Base-by-base conservation (phyloP, 371 early-diverging fungal genomes). In the Rhizopus microsporus region DNA sequence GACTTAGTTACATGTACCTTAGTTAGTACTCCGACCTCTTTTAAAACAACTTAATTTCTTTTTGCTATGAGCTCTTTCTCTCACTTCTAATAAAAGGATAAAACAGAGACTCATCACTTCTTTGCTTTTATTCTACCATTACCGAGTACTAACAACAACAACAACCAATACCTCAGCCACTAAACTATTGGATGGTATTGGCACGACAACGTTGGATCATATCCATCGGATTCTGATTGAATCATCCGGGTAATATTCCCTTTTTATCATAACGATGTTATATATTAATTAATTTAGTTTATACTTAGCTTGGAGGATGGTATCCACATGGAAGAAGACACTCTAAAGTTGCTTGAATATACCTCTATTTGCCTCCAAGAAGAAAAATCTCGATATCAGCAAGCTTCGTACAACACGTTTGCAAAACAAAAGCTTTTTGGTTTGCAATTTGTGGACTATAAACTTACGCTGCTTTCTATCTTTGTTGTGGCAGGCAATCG, bases 321-420 rank as follows among this genome's bases (percentile, higher is more conserved):
- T 7, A 32, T 44, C 15, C 47, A 62, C 46, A 56, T 52, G 12
- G 47, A 62, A 9, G 57, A 62, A 62, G 62, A 62, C 42, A 56
- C 62, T 32, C 53, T 62, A 17, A 62, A 62, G 31, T 50, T 62
- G 42, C 13, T 62, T 40, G 62, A 62, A 52, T 62, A 62, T 35
- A 56, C 57, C 2, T 56, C 56, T 15, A 34, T 57, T 9, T 63
- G 57, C 39, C 31, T 57, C 42, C 45, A 53, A 33, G 49, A 37
- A 7, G 63, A 57, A 53, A 63, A 48, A 43, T 17, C 43, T 29
- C 54, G 16, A 32, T 63, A 63, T 35, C 63, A 51, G 51, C 57
- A 57, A 44, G 39, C 63, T 38, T 56, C 49, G 23, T 43, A 52
- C 40, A 35, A 35, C 30, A 63, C 54, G 29, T 57, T 63, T 54